These are phyloP conservation scores for Roridomyces roridus DNA, from an alignment of 768 basidiomycete species.

Conservation along the genomic window DNA sequence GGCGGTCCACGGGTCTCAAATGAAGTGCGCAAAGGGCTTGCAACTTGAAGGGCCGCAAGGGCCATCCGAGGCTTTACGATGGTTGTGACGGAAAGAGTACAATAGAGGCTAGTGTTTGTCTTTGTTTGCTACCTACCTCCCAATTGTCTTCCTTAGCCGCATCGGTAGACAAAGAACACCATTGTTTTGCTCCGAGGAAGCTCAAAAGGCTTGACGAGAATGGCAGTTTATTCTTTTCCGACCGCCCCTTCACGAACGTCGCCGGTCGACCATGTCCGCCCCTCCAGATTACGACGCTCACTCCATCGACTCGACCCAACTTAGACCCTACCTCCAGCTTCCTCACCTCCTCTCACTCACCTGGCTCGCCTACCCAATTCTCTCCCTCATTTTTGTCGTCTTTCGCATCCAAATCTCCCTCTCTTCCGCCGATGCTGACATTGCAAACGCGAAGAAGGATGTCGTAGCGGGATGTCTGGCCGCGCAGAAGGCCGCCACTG, in stretches of 20 bases:
- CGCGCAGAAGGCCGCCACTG: conserved; percentile 81
- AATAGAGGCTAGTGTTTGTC: no score
- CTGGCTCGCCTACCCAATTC: conserved; percentile 90
- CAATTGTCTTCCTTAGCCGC: not conserved
- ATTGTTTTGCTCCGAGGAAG: not conserved
- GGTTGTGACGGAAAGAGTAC: no score
- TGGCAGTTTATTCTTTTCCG: conserved; percentile 7
- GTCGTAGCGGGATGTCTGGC: conserved; percentile 87
- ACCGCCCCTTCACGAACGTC: conserved; percentile 34
- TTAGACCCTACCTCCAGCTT: conserved; percentile 86
- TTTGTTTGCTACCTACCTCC: no score
- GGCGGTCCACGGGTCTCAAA: no score
- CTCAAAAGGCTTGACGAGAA: conserved; percentile 10
- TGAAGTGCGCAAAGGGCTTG: no score
- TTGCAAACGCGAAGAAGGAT: conserved; percentile 72
- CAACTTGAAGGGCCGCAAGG: no score
- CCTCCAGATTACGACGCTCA: conserved; percentile 26
- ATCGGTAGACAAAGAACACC: not conserved
- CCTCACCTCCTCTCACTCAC: conserved; percentile 84
- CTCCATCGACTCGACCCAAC: conserved; percentile 30
- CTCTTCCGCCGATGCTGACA: conserved; percentile 67
- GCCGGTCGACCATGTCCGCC: conserved; percentile 40
- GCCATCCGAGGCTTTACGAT: no score
- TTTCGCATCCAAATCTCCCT: conserved; percentile 83
- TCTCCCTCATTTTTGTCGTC: conserved; percentile 88